A percentile compares a stretch with the other conserved stretches of the same genome.
These are phyloP conservation scores for Thelephora aurantiotincta DNA, from an alignment of 768 basidiomycete genomes.

Conservation along the genomic window DNA sequence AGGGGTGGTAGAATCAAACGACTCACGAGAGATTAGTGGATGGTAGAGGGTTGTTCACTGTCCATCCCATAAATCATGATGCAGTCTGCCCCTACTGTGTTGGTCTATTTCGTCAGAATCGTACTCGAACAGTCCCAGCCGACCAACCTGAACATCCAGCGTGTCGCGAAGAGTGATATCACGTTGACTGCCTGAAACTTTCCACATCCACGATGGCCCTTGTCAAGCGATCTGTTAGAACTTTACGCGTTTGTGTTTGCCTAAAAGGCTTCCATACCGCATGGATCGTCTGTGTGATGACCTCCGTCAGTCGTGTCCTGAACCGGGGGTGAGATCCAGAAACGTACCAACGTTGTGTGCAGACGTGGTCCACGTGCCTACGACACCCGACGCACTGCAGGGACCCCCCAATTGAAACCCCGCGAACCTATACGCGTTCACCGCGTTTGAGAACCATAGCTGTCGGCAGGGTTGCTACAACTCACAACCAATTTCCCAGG, in stretches of 20 bases:
- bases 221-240: background rate
- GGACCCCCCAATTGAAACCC: constrained; percentile 54
- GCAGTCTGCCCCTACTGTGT: too few relatives aligned
- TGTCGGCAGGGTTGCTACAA: constrained; percentile 1
- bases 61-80: too few relatives aligned
- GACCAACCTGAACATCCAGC: too few relatives aligned
- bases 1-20: too few relatives aligned
- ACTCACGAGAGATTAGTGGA: too few relatives aligned
- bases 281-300: constrained; percentile 40
- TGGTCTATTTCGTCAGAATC: too few relatives aligned
- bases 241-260: background rate
- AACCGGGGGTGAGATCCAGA: background rate
- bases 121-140: too few relatives aligned
- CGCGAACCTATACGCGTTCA: constrained; percentile 4
- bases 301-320: too few relatives aligned
- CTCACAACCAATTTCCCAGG: constrained; percentile 39
- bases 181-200: constrained; percentile 20
- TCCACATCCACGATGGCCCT: constrained; percentile 71
- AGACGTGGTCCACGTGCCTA: constrained; percentile 56
- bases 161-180: too few relatives aligned
- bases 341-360: constrained; percentile 37
- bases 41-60: too few relatives aligned
- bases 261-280: constrained; percentile 25
- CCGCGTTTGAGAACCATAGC: background rate
- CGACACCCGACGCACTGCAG: constrained; percentile 50